Base-by-base conservation (phyloP, 2,329 filamentous ascomycete species). In the Diaporthe citrichinensis region DNA sequence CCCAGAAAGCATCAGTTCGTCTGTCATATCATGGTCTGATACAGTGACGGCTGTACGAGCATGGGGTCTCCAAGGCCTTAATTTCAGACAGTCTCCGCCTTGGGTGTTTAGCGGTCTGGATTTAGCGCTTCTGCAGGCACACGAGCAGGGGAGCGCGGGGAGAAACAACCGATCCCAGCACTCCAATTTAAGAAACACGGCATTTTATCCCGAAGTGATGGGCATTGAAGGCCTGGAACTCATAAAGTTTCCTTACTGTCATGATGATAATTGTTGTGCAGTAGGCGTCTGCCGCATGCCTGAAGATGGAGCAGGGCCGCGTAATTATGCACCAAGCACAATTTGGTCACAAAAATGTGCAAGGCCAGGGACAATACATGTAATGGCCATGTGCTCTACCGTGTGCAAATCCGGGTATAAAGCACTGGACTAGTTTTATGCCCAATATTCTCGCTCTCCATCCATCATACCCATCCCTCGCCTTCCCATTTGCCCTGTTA, bases 401-500 rank as follows among this genome's bases (percentile, higher is more conserved):
- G 7, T 36, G 0, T 68, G 34, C 1, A 36, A 15, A 51, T 41
- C 44, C 31, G 65, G 46, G 14, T 31, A 31, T 10, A 12, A 36
- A 7, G 14, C 23, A 5, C 12, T 23, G 5, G 28, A 39, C 9
- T 55, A 49, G 36, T 10, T 34, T 25, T 72, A 77, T 25, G 53
- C 34, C 76, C 76, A 77, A n/a, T 74, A 76, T 20, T 59, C 65
- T 39, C 76, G 58, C 57, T 77, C 76, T 17, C 57, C 74, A 9
- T 77, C 71, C 65, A 74, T 74, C 76, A 76, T 77, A 20, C 76
- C 76, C 12, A 49, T 61, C 31, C 51, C 69, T 8, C 46, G 36
- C 15, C 71, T 46, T n/a, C 76, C 76, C 76, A 77, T 73, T 44
- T 77, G 76, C 2, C 76, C 76, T 17, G 74, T 77, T 41, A 77